phyloP scores from a whole-genome alignment of 2,329 filamentous ascomycete genomes.

The Penicillium sp. region DNA sequence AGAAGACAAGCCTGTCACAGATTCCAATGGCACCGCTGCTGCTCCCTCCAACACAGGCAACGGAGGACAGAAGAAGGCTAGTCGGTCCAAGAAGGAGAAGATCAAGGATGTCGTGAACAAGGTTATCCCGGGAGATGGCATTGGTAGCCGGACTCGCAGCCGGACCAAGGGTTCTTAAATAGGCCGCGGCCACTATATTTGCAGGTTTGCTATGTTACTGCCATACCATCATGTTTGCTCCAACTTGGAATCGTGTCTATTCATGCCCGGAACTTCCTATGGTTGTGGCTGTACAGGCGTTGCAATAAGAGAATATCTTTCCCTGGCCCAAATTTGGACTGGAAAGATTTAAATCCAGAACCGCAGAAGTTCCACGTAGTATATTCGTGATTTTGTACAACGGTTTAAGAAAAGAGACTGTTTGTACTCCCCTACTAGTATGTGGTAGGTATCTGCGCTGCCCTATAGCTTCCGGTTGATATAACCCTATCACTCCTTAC shows the following conservation, averaged over 20 bases:
- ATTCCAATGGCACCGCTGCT: slow-evolving; percentile 13
- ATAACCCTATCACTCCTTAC: no score
- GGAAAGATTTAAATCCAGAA: not conserved
- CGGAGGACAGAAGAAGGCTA: slow-evolving; percentile 25
- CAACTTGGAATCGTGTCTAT: not conserved
- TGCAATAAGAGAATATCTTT: not conserved
- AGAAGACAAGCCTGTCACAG: slow-evolving; percentile 2
- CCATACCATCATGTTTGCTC: not conserved
- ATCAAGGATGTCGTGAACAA: slow-evolving; percentile 23
- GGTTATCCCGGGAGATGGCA: slow-evolving; percentile 25
- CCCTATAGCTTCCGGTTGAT: no score
- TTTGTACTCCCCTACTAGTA: not conserved
- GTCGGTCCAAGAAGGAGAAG: slow-evolving; percentile 27
- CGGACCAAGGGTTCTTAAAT: slow-evolving; percentile 26
- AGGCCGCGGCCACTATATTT: not conserved
- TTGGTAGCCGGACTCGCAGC: slow-evolving; percentile 35
- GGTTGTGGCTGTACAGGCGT: not conserved
- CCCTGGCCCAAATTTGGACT: not conserved
- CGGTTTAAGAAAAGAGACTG: not conserved
- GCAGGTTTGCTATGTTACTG: not conserved
- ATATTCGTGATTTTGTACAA: not conserved
- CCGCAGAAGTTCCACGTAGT: not conserved
- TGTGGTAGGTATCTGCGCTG: not conserved
- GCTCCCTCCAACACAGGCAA: slow-evolving; percentile 12
- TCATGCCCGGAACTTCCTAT: not conserved